phyloP scores from a whole-genome alignment of 2,329 filamentous ascomycete species.

The Coniochaeta sp. region DNA sequence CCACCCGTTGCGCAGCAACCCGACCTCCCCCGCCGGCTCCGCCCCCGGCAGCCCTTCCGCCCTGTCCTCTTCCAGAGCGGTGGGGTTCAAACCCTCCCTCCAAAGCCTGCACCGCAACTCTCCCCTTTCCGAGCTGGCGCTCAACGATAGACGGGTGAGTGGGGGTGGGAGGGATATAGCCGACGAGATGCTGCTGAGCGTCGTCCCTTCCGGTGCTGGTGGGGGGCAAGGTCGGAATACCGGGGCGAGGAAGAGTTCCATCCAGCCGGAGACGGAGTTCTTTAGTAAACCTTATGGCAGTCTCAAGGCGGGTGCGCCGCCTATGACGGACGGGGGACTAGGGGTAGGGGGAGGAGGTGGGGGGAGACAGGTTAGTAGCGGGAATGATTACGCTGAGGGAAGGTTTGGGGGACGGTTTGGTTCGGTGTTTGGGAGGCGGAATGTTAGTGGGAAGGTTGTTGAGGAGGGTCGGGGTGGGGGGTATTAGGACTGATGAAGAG shows the following conservation, averaged over 20 bases:
- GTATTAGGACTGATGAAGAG: slow-evolving; percentile 4
- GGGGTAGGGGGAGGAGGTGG: slow-evolving; percentile 23
- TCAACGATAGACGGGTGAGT: slow-evolving; percentile 35
- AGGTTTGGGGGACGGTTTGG: slow-evolving; percentile 12
- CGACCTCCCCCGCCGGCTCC: slow-evolving; percentile 20
- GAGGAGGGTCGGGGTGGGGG: slow-evolving; percentile 53
- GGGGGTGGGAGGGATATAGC: slow-evolving; percentile 35
- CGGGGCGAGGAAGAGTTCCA: slow-evolving; percentile 34
- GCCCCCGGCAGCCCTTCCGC: slow-evolving; percentile 10
- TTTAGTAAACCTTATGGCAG: slow-evolving; percentile 54
- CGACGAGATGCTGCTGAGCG: slow-evolving; percentile 19
- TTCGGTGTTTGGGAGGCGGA: slow-evolving; percentile 36
- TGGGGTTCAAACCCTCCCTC: slow-evolving; percentile 15
- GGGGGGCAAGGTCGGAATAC: slow-evolving; percentile 3
- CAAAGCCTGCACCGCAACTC: slow-evolving; percentile 16
- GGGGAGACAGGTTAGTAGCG: slow-evolving; percentile 49
- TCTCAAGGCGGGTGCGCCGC: slow-evolving; percentile 45
- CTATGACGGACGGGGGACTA: slow-evolving; percentile 24
- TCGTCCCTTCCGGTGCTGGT: background rate
- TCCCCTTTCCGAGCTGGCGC: slow-evolving; percentile 37
- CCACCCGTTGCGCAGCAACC: slow-evolving; percentile 48
- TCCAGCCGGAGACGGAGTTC: slow-evolving; percentile 42
- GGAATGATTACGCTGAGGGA: slow-evolving; percentile 43
- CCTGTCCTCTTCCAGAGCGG: background rate
- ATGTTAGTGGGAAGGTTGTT: slow-evolving; percentile 66